These are phyloP conservation scores for Pichia cactophila DNA, from an alignment of 1,139 yeast species.

Conservation along the genomic window DNA sequence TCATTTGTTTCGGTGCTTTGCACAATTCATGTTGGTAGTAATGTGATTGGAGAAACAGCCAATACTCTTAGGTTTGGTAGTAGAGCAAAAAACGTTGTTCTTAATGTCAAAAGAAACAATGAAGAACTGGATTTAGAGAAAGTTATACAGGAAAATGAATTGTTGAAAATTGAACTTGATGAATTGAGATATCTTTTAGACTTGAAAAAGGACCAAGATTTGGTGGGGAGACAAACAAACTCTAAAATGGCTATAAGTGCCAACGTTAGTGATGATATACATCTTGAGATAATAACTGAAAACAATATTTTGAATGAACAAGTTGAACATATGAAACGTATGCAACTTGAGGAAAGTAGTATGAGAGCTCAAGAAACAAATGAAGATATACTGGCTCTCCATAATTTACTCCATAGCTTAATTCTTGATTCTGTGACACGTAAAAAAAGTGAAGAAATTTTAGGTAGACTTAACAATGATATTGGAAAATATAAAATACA, in stretches of 20 bases:
- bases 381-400: background rate
- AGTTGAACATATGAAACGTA: constrained; percentile 59
- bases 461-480: background rate
- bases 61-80: constrained; percentile 90
- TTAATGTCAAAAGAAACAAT: constrained; percentile 57
- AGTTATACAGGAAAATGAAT: constrained; percentile 38
- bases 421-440: constrained; percentile 3
- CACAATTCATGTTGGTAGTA: constrained; percentile 63
- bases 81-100: constrained; percentile 77
- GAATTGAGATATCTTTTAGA: constrained; percentile 6
- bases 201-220: background rate
- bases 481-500: constrained; percentile 3
- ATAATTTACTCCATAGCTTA: constrained; percentile 1
- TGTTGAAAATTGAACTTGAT: constrained; percentile 36
- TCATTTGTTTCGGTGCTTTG: constrained; percentile 84
- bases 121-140: constrained; percentile 35
- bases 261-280: constrained; percentile 19
- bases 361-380: constrained; percentile 3
- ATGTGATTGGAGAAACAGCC: constrained; percentile 65
- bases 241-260: too few relatives aligned
- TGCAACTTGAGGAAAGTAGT: constrained; percentile 33
- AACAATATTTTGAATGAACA: constrained; percentile 54
- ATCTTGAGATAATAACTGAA: constrained; percentile 51
- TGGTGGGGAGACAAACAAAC: constrained; percentile 3
- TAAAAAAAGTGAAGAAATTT: background rate